Base-by-base conservation (phyloP, 2,329 filamentous ascomycete genomes). In the Penicillium sumatraense region DNA sequence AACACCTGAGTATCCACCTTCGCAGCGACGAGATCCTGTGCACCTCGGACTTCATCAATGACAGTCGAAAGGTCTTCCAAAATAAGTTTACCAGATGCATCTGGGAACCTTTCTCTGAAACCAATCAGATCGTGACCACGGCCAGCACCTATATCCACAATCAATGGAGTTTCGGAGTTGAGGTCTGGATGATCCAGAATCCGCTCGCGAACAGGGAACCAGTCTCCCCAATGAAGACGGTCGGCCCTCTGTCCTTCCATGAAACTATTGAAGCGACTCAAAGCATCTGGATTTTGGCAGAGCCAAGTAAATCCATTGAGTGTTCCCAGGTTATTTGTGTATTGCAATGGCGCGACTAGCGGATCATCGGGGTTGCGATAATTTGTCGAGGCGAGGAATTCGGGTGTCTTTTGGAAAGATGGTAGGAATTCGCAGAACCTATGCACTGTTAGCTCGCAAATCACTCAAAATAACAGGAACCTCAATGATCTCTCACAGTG, bases 21-120 rank as follows among this genome's bases (percentile, higher is more conserved):
- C 16, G 38, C 38, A 42, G 38, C 38, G 3, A 42, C 5, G 21
- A 42, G 38, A 64, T 56, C 20, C 24, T 42, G 38, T n/a, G 38
- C 38, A n/a, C 40, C 7, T 49, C 51, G 0, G 60, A 45, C 14
- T 59, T 54, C 57, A 42, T 69, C 60, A 49, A 72, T 59, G 16
- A 81, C 75, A 3, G 66, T 57, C 0, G 75, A 67, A 2, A 79
- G 68, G 58, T 83, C 81, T 56, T 83, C 78, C 0, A 83, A 64
- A 1, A 83, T 62, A 1, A 83, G 64, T 10, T 69, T 69, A 3
- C 80, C 80, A 0, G 73, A 69, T 0, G 66, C 64, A 1, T 72
- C 51, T 0, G 76, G 73, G 44, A 75, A 72, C 41, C 72, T 67
- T 0, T 62, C 49, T 9, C 54, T 66, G 56, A 80, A 74, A 24